These are phyloP conservation scores for Calonectria pauciramosa DNA, from an alignment of 2,329 filamentous ascomycete species.

Conservation along the genomic window DNA sequence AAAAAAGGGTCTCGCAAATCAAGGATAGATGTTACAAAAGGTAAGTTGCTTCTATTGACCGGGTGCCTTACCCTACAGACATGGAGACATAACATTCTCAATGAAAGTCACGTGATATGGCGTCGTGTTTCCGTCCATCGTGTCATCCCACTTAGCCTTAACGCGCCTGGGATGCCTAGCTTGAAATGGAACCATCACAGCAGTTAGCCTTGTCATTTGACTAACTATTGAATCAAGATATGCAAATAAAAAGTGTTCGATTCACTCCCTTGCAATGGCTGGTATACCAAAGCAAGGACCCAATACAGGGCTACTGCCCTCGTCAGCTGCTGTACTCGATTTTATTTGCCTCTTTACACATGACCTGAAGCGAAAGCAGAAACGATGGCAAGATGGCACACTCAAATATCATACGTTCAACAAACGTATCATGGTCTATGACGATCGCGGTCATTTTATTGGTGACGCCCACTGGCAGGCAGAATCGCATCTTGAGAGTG, in stretches of 20 bases:
- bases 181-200: neutral
- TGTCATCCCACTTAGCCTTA: conserved; percentile 3
- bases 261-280: conserved; percentile 32
- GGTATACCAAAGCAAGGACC: conserved; percentile 3
- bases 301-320: conserved; percentile 19
- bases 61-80: neutral
- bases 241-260: neutral
- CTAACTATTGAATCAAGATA: neutral
- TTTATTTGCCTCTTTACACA: conserved; percentile 90
- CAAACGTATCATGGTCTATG: conserved; percentile 90
- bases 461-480: conserved; percentile 88
- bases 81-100: neutral
- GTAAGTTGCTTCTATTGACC: neutral
- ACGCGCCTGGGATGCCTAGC: conserved; percentile 6
- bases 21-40: neutral
- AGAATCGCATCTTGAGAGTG: conserved; percentile 78
- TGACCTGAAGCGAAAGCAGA: conserved; percentile 88
- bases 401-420: conserved; percentile 94
- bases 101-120: conserved; percentile 25
- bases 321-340: conserved; percentile 81
- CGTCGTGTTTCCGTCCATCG: conserved; percentile 32
- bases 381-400: conserved; percentile 93
- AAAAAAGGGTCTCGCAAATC: neutral
- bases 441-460: conserved; percentile 83
- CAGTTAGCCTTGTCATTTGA: neutral